A percentile compares a stretch with the other conserved stretches of the same genome.
Conservation (phyloP, 2,329 filamentous ascomycete genomes). For the Paramyrothecium sp. region DNA sequence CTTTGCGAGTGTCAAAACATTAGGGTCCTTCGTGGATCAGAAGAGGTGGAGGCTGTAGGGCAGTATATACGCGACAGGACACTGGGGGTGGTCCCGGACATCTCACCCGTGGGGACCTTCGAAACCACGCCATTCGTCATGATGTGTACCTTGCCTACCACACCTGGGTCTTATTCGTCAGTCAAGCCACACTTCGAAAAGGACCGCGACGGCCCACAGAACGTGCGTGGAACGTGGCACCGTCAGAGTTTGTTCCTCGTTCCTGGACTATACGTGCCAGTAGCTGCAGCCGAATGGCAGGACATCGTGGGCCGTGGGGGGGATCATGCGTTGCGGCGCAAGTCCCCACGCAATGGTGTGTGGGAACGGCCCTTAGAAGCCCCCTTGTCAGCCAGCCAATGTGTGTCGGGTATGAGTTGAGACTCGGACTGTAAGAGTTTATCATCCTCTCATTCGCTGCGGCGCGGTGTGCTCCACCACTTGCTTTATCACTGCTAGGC, state of each 20-base stretch:
- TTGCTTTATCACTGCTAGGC: not conserved
- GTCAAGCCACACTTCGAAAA: not conserved
- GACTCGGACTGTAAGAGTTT: not conserved
- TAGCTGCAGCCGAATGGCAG: too few species aligned
- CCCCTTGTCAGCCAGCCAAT: too few species aligned
- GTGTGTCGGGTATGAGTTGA: not conserved
- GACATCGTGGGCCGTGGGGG: too few species aligned
- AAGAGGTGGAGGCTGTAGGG: not conserved
- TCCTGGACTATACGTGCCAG: too few species aligned
- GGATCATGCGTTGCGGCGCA: too few species aligned
- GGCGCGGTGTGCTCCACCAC: not conserved
- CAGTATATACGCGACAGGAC: not conserved
- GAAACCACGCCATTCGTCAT: not conserved
- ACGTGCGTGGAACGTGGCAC: not conserved
- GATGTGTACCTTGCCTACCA: not conserved
- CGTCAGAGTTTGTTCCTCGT: too few species aligned
- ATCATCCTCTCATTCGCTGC: not conserved
- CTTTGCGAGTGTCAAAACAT: slow-evolving; percentile 43
- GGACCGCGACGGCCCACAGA: not conserved
- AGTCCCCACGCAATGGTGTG: too few species aligned
- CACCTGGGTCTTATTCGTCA: not conserved
- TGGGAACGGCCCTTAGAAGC: too few species aligned
- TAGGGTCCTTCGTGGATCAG: not conserved
- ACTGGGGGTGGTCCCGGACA: not conserved
- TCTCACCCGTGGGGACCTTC: not conserved